Conservation (phyloP, 495 filamentous ascomycete species). For the Astrocystis sublimbata region DNA sequence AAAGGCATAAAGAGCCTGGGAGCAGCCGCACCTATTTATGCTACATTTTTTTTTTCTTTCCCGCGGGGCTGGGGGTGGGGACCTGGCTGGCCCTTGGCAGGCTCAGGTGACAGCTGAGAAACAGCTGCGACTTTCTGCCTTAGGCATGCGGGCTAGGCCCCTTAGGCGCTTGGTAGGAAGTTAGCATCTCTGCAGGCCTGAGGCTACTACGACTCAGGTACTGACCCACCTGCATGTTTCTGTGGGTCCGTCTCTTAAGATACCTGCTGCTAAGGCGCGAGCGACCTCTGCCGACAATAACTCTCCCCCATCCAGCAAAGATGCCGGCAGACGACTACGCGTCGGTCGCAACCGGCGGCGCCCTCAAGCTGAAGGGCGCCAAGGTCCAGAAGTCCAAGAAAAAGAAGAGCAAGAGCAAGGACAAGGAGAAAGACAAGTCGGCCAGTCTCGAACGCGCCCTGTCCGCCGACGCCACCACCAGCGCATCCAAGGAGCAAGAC, state of each 20-base stretch:
- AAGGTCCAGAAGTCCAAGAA: conserved; percentile 64
- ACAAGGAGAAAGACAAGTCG: conserved; percentile 15
- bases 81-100: too few relatives aligned
- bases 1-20: conserved; percentile 15
- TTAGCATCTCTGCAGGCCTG: too few relatives aligned
- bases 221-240: too few relatives aligned
- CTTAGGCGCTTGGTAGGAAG: too few relatives aligned
- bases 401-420: conserved; percentile 52
- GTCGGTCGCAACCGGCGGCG: conserved; percentile 62
- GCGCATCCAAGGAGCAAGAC: conserved; percentile 20
- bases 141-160: too few relatives aligned
- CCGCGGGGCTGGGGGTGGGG: too few relatives aligned
- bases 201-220: too few relatives aligned
- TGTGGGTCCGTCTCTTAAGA: too few relatives aligned
- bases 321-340: conserved; percentile 72
- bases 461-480: conserved; percentile 18
- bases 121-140: too few relatives aligned
- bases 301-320: background rate
- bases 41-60: conserved; percentile 9
- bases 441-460: conserved; percentile 39
- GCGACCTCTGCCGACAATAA: too few relatives aligned
- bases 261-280: too few relatives aligned
- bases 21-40: background rate
- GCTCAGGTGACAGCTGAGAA: too few relatives aligned
- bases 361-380: conserved; percentile 78